Evolutionary conservation across 2,329 filamentous ascomycete genomes (phyloP).

Genomic region (Xylaria sp.): DNA sequence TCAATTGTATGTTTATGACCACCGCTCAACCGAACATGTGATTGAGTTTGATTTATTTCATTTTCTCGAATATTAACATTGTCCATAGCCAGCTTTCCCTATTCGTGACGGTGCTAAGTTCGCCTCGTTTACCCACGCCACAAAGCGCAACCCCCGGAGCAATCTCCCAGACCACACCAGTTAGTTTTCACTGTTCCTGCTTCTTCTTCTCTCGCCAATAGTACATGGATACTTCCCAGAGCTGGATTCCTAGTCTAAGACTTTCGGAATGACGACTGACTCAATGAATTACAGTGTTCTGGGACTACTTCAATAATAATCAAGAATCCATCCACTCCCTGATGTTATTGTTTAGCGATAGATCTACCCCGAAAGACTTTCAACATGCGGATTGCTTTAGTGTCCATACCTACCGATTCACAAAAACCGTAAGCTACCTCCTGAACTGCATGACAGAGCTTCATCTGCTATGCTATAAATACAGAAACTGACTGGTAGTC

Average conservation of each 20-base stretch:
- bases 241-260: not conserved
- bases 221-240: not conserved
- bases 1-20: slow-evolving; percentile 27
- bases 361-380: slow-evolving; percentile 59
- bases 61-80: not conserved
- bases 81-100: slow-evolving; percentile 40
- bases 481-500: slow-evolving; percentile 54
- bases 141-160: slow-evolving; percentile 41
- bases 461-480: slow-evolving; percentile 55
- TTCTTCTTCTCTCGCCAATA: not conserved
- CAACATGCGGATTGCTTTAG: slow-evolving; percentile 59
- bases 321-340: slow-evolving; percentile 61
- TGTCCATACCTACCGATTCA: slow-evolving; percentile 61
- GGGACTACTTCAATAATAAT: slow-evolving; percentile 51
- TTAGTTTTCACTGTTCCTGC: not conserved
- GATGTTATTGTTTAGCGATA: slow-evolving; percentile 62
- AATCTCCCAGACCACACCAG: slow-evolving; percentile 39
- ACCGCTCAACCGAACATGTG: no score
- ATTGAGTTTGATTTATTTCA: not conserved
- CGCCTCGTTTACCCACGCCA: slow-evolving; percentile 42
- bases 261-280: not conserved
- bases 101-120: slow-evolving; percentile 44
- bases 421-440: slow-evolving; percentile 45
- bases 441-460: not conserved
- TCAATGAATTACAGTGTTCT: slow-evolving; percentile 36